Base-by-base conservation (phyloP, 2,329 filamentous ascomycete genomes). In the Pseudocercospora vitis region DNA sequence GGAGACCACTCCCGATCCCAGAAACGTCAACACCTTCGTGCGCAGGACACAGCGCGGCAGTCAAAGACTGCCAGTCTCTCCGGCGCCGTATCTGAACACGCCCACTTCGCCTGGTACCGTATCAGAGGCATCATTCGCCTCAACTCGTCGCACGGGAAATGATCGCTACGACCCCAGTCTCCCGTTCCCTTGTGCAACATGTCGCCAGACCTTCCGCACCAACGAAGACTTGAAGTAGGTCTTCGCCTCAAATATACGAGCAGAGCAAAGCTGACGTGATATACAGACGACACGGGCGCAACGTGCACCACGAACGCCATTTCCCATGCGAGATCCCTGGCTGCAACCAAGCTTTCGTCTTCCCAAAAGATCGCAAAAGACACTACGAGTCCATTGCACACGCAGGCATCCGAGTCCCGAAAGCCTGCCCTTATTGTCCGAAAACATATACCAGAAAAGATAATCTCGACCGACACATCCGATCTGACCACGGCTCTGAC, bases 101-200 rank as follows among this genome's bases (percentile, higher is more conserved):
- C 42, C 42, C 2, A 45, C 26, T 11, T 45, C 42, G 7, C 42
- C 42, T 2, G 42, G 11, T 1, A 45, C 42, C 8, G 2, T 45
- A 8, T 45, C 42, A 8, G 42, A 45, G 12, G 42, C 24, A 19
- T 45, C 42, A 8, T 31, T 45, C 19, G 35, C 35, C 42, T 45
- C 42, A 1, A 45, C 42, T 1, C 42, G 42, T 2, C 23, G 42
- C 6, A 45, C 42, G 3, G 42, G 42, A 19, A 24, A 45, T 1
- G 42, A 23, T 2, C 42, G 42, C 21, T 45, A 12, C 9, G 40
- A 44, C 23, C 23, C 23, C 3, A 44, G 40, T n/a, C 40, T 44
- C n/a, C 40, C 40, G 12, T 16, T 16, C 8, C 7, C n/a, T 6
- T 45, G 42, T 8, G 7, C 16, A 8, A 14, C 6, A 3, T 45